Evolutionary conservation across 2,329 filamentous ascomycete species (phyloP).

Genomic region (Alternaria tenuissima): DNA sequence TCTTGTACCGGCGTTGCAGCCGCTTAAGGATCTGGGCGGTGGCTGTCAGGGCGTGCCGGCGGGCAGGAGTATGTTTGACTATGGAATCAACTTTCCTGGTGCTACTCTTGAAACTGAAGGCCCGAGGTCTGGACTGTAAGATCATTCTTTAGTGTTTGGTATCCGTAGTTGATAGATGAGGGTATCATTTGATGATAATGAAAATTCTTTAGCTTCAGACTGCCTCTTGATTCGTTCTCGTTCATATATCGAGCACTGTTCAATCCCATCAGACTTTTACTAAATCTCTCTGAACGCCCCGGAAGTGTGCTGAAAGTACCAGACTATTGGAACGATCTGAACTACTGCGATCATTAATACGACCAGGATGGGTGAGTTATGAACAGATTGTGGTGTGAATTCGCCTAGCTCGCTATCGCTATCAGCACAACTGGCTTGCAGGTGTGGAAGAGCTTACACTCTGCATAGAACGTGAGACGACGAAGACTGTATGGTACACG

Average conservation of each 20-base stretch:
- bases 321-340: background rate
- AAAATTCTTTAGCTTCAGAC: background rate
- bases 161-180: background rate
- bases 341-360: accelerated
- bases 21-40: background rate
- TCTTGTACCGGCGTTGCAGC: background rate
- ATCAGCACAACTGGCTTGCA: background rate
- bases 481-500: background rate
- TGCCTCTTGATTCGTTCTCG: accelerated
- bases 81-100: background rate
- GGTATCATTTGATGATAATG: background rate
- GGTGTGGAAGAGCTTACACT: background rate
- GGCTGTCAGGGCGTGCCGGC: background rate
- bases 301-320: background rate
- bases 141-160: background rate
- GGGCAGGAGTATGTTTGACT: background rate
- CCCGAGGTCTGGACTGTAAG: background rate
- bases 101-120: background rate
- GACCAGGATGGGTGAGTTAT: background rate
- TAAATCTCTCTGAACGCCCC: accelerated
- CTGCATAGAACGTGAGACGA: background rate
- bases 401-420: background rate
- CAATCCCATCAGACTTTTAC: background rate
- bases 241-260: background rate
- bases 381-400: background rate